A percentile compares a stretch with the other conserved stretches of the same genome.
Evolutionary conservation across 1,139 yeast genomes (phyloP).

Genomic region (Sugiyamaella paludigena): DNA sequence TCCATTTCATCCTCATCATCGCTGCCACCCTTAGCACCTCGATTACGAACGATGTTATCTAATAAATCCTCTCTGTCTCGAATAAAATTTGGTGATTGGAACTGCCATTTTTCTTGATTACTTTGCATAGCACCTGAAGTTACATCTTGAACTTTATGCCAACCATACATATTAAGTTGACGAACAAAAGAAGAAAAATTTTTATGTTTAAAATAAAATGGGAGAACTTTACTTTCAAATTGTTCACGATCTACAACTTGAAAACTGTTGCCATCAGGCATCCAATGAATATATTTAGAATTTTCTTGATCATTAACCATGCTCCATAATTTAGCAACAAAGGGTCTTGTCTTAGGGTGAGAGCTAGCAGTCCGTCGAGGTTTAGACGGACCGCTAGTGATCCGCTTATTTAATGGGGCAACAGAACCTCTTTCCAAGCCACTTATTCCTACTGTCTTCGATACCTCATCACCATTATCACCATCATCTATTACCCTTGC

Average conservation of each 20-base stretch:
- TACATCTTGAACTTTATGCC: slow-evolving; percentile 91
- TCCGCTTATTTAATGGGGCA: slow-evolving; percentile 20
- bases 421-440: too few species aligned
- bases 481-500: background rate
- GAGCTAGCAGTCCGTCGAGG: slow-evolving; percentile 31
- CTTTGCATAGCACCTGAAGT: slow-evolving; percentile 58
- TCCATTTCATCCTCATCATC: slow-evolving; percentile 53
- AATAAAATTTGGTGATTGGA: slow-evolving; percentile 76
- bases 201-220: slow-evolving; percentile 89
- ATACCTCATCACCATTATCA: background rate
- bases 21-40: slow-evolving; percentile 40
- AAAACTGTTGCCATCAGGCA: slow-evolving; percentile 78
- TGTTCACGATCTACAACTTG: slow-evolving; percentile 81
- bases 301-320: slow-evolving; percentile 86
- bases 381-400: slow-evolving; percentile 20
- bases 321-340: slow-evolving; percentile 88
- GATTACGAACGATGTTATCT: slow-evolving; percentile 62
- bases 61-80: slow-evolving; percentile 68
- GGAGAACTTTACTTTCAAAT: slow-evolving; percentile 79
- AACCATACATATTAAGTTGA: slow-evolving; percentile 95
- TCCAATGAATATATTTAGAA: slow-evolving; percentile 74
- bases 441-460: background rate
- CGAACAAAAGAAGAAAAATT: slow-evolving; percentile 94
- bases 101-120: slow-evolving; percentile 66
- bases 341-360: slow-evolving; percentile 57